Evolutionary conservation across 345 rosid genomes (phyloP), one percentile per base, ranked within the genome.

Genomic region (Lepidium aucheri): DNA sequence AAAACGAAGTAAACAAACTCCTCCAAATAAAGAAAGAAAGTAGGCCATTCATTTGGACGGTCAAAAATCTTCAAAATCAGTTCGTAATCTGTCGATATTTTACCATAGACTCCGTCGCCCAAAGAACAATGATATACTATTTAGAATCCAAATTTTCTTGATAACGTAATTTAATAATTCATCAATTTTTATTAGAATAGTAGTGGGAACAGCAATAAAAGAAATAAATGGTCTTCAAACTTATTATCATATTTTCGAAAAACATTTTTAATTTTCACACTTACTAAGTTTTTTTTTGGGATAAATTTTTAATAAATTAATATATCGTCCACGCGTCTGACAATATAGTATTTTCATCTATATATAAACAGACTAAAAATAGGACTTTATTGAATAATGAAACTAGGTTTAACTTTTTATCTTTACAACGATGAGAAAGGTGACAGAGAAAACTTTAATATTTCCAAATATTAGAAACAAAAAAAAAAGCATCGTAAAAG

Each of bases 321-420:
- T 13, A 18, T 62, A 35, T 44, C 32, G 17, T 55, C 43, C 75
- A 71, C 64, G 75, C 75, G 65, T 44, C 69, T 71, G 69, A 71
- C 64, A 45, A 35, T 28, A 28, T 28, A 6, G n/a, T 28, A 28
- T 5, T 5, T 26, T 5, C 7, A 28, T 28, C 7, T 28, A 28
- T 28, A 28, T 28, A 28, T 6, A 28, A 28, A 28, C 11, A 24
- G 46, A 35, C 11, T 46, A 3, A 3, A 45, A 4, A 14, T 33
- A 54, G 54, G 10, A n/a, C 6, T 43, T 24, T 20, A 34, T 56
- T 44, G 3, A 43, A 39, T 14, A 60, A 50, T 34, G 62, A 70
- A 47, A 24, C 39, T 47, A 35, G 20, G 14, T 12, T 60, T 70
- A 30, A 5, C 22, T 61, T 70, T 61, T 43, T 42, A 51, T 60